Evolutionary conservation across 2,329 filamentous ascomycete genomes (phyloP), one percentile per base, ranked within the genome.

Genomic region (Emmonsia crescens): DNA sequence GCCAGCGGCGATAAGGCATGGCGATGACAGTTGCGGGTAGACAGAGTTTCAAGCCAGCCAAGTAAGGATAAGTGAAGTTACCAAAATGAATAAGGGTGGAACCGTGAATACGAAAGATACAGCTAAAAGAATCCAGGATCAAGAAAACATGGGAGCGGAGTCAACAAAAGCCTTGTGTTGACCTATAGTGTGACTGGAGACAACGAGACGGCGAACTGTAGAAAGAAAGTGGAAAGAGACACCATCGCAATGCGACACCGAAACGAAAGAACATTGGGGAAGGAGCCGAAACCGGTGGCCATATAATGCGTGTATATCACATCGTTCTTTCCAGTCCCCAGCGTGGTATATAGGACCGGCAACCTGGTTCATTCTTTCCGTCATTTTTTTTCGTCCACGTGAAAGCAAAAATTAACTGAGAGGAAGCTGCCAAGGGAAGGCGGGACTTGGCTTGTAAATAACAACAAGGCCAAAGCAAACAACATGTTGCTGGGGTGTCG

Each of bases 121-220:
- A 31, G 38, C 6, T 21, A 19, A 24, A 46, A 46, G 24, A 56
- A 40, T 24, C 12, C 10, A 19, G 16, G 5, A 10, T 5, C 21
- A 21, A n/a, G 16, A 57, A 12, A 33, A 31, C 6, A 46, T 10
- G 38, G 10, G 56, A 67, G 69, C 67, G 19, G 44, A 60, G 14
- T 38, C 33, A 52, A 40, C 29, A 24, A 51, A 27, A 49, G 24
- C 12, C 10, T 29, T 49, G 12, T 49, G 46, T 29, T 49, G 46
- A 29, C 12, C 24, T 14, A n/a, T n/a, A 24, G 46, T 14, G 29
- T 29, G 24, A 12, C 14, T 4, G 33, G 5, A 21, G 33, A 40
- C 33, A 8, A 24, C 21, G n/a, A 6, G 52, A 33, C 3, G 27
- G 31, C 33, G 52, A 21, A 2, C n/a, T 24, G 21, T 21, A 9